Evolutionary conservation across 1,284 basidiomycete genomes (phyloP), one percentile per base, ranked within the genome.

Genomic region (Cutaneotrichosporon mucoides): DNA sequence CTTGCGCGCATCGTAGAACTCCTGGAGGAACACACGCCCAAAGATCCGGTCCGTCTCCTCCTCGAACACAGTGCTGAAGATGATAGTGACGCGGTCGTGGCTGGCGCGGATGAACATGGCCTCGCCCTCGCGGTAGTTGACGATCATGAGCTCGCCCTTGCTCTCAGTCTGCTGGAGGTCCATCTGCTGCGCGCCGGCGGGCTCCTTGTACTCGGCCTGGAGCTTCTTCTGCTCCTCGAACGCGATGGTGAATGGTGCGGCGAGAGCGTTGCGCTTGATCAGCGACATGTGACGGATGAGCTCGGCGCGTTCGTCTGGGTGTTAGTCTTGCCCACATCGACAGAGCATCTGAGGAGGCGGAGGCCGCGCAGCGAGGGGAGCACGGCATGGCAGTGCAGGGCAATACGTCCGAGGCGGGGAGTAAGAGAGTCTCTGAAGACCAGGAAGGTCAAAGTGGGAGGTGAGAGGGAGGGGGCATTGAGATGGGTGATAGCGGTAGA

Each of bases 41-140:
- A 93, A 92, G 54, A 98, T 90, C 57, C 92, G 85, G 79, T 99
- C 96, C 6, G 95, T 97, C 79, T 99, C 96, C 71, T 99, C 96
- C 70, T 89, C 85, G 82, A 99, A 99, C 48, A 93, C 84, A 10
- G 96, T 99, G 4, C 90, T 93, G 80, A 99, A 99, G 70, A 98
- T 91, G 59, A 98, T 92, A 0, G 96, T 99, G 53, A 99, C 95
- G 62, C 96, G 88, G 82, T 99, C 96, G 54, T 86, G 84, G 47
- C 88, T 87, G 5, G 96, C 92, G 70, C 92, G 90, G 45, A 99
- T 84, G 76, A 94, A 99, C 77, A 99, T 96, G 7, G 91, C 93
- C 78, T 99, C 96, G 70, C 96, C 91, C 76, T 90, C 94, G 65
- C 93, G 87, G 79, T 99, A 99, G 78, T 94, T 89, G 66, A 99